Percentiles rank a stretch among this genome's conserved stretches.
Conservation (phyloP, 805 yeast genomes). For the Lipomyces kockii region DNA sequence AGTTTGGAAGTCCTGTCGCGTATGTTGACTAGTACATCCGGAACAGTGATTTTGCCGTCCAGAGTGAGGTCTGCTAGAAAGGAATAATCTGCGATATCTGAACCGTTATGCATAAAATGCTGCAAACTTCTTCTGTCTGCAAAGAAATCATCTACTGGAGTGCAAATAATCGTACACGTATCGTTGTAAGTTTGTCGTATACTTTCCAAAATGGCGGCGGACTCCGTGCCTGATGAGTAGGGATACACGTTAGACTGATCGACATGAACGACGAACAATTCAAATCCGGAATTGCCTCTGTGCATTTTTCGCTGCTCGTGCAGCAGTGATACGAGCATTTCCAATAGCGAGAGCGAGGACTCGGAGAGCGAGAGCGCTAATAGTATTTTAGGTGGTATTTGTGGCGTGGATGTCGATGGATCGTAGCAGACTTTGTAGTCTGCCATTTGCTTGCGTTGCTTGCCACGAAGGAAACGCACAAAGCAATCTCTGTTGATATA, state of each 20-base stretch:
- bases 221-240: slow-evolving; percentile 21
- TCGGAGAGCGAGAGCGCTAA: slow-evolving; percentile 25
- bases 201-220: slow-evolving; percentile 37
- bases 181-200: slow-evolving; percentile 43
- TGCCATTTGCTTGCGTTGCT: slow-evolving; percentile 83
- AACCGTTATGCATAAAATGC: slow-evolving; percentile 5
- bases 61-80: not conserved
- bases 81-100: slow-evolving; percentile 1
- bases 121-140: not conserved
- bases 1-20: slow-evolving; percentile 59
- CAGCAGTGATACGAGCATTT: slow-evolving; percentile 64
- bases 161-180: slow-evolving; percentile 33
- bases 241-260: slow-evolving; percentile 46
- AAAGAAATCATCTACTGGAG: slow-evolving; percentile 15
- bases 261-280: slow-evolving; percentile 57
- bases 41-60: slow-evolving; percentile 40
- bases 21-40: slow-evolving; percentile 51
- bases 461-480: slow-evolving; percentile 69
- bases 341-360: slow-evolving; percentile 64
- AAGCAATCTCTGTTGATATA: slow-evolving; percentile 57
- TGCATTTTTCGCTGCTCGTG: slow-evolving; percentile 66
- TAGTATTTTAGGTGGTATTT: slow-evolving; percentile 52
- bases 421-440: slow-evolving; percentile 71
- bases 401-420: slow-evolving; percentile 50
- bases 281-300: slow-evolving; percentile 71